Base-by-base conservation (phyloP, 345 rosid species). In the Lepidium didymum region DNA sequence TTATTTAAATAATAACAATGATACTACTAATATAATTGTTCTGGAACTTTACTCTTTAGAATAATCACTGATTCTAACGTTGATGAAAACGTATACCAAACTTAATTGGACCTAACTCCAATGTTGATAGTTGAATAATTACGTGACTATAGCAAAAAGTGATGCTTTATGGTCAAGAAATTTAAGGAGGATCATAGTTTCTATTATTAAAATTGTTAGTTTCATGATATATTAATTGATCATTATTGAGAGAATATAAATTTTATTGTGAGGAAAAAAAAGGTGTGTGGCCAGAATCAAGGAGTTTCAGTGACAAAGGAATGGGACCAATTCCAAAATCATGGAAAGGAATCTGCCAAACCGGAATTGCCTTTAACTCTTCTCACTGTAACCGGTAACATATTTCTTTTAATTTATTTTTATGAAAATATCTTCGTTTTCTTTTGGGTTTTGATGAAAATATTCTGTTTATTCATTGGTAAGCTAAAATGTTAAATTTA, bases 251-350 rank as follows among this genome's bases (percentile, higher is more conserved):
- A 37, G 46, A 29, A 44, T 54, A 38, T 15, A 10, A 18, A 5
- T 14, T 41, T 23, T 13, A 14, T 18, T 27, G 34, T 69, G 15
- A 31, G 57, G 1, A 45, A 64, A 44, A 15, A 36, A 56, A 66
- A 92, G 98, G 98, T 46, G 83, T 86, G 77, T 92, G 98, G 98
- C 98, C 96, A 75, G 98, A 92, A 70, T 89, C 95, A 51, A 49
- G 55, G 57, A 89, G 98, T 47, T 92, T 92, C 65, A 77, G 75
- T 34, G 98, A 92, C 47, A 74, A 81, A 64, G 92, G 89, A 33
- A 82, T 92, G 92, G 88, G 86, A 44, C 83, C 95, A 16, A 68
- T 86, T 69, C 96, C 98, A 51, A 70, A 84, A 80, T 83, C 90
- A 78, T 92, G 98, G 95, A 92, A 75, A 60, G 98, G 98, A 79